Evolutionary conservation across 1,139 yeast species (phyloP), one percentile per base, ranked within the genome.

Genomic region (Saccharomyces hybrid): DNA sequence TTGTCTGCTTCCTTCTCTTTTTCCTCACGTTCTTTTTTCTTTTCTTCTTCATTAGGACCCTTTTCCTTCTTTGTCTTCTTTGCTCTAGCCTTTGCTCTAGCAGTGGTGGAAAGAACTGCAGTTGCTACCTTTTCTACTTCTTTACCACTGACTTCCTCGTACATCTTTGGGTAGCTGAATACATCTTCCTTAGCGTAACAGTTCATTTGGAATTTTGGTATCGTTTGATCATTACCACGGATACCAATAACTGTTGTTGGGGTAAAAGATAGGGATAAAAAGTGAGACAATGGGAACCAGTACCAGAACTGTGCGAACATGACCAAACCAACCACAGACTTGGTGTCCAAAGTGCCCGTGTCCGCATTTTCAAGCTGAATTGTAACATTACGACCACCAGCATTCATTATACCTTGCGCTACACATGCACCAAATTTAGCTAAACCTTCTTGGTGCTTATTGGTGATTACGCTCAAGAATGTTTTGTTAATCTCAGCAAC

Each of bases 311-410:
- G 99, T 5, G 86, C 77, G 70, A 93, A 95, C 58, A 93, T 81
- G 0, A 95, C 84, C 64, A 95, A 77, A 47, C 99, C 99, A 57
- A 91, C 96, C 63, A 95, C 85, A 0, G 97, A 95, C 68, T 87
- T 87, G 71, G 86, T 83, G 71, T 93, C 93, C 62, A 93, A 79
- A 14, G 96, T 90, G 58, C 90, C 95, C 42, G 96, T 89, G 62
- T 89, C 93, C n/a, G 84, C 68, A 69, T 93, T 88, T 71, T 93
- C 98, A 55, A 93, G 77, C 63, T 87, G 87, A 61, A 93, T 90
- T 0, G 98, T 91, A n/a, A 88, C 96, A 66, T 95, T 93, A 70
- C 99, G 83, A 21, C 99, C 99, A 73, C 99, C 98, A 12, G 99
- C 99, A 74, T 93, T 98, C 70, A 95, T 85, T 62, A 93, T 93